Conservation (phyloP, 176 grass and related monocot species). For the Hyparrhenia diplandra region DNA sequence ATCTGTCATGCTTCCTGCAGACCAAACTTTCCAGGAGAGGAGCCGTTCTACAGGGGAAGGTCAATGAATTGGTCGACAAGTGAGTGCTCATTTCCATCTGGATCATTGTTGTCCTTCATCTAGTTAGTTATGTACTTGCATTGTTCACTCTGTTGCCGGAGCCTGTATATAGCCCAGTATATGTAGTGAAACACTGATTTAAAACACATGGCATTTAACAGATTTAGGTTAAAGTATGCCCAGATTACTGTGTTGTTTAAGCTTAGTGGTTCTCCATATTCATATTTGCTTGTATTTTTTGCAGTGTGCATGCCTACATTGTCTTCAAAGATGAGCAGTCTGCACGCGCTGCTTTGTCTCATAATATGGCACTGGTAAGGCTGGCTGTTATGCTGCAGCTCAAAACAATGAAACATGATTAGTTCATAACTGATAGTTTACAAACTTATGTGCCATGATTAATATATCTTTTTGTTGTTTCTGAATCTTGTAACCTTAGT, state of each 20-base stretch:
- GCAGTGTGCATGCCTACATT: constrained; percentile 94
- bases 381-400: neutral
- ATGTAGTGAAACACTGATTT: neutral
- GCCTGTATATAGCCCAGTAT: neutral
- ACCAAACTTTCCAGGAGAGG: constrained; percentile 74
- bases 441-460: neutral
- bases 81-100: constrained; percentile 23
- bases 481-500: constrained; percentile 35
- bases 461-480: constrained; percentile 4
- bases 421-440: neutral
- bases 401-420: neutral
- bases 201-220: neutral
- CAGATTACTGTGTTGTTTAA: neutral
- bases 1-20: constrained; percentile 36
- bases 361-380: constrained; percentile 83
- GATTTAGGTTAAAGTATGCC: neutral
- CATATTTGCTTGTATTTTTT: constrained; percentile 16
- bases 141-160: too few species aligned
- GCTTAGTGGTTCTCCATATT: neutral
- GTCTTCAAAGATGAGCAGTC: constrained; percentile 88
- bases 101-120: neutral
- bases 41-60: constrained; percentile 59
- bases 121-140: neutral
- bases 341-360: constrained; percentile 53
- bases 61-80: constrained; percentile 73